Base-by-base conservation (phyloP, 768 basidiomycete genomes). In the Amanita jacksonii region DNA sequence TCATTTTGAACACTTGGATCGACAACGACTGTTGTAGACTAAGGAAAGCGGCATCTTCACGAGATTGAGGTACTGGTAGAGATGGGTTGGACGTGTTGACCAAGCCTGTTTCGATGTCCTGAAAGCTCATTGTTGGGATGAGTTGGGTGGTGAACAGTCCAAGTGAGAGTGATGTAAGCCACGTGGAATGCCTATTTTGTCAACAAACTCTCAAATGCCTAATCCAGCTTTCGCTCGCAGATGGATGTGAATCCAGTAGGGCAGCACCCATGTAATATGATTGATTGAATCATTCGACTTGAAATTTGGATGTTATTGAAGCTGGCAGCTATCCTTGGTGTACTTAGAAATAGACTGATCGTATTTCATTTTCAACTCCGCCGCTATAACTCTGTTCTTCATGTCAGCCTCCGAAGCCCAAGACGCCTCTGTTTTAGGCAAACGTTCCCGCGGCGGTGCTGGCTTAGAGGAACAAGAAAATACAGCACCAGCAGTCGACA, bases 1-100 rank as follows among this genome's bases (percentile, higher is more conserved):
- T 93, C 69, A 98, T 91, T 76, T 98, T 98, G 82, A 98, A 97
- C 46, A 94, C 89, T 61, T 98, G 93, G 5, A 98, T 72, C 1
- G 85, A 85, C 48, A 91, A 63, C 10, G 87, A 87, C 3, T 76
- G 79, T 57, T 91, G 90, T 12, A 93, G 66, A 24, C 68, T 70
- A 8, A 73, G 65, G 61, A 94, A 97, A 3, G 81, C 72, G 5
- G 77, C 72, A 62, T 92, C 89, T 57, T 86, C 80, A 32, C 47
- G 71, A 19, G 74, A 70, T 51, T 64, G 69, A 6, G 70, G 61
- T 7, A 58, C 46, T 3, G 59, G 50, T 3, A 61, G 57, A 2
- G 60, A 58, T 4, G 67, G 57, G 43, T 63, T 64, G 8, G 56
- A 50, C 0, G 65, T 61, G 47, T 62, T 66, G 32, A 53, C 57